Conservation (phyloP, 768 basidiomycete genomes). For the Russula sp. region DNA sequence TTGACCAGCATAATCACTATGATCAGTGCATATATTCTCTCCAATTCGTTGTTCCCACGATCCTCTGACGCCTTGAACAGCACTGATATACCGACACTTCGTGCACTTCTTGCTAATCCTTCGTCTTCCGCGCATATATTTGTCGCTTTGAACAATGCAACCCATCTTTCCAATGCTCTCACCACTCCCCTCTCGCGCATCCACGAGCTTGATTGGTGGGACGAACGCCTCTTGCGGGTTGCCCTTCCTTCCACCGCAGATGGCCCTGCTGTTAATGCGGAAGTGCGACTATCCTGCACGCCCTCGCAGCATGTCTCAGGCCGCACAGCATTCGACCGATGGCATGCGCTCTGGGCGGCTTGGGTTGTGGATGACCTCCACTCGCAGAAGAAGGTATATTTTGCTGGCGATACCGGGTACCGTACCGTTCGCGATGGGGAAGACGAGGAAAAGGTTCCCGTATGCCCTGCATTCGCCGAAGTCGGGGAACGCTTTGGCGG, state of each 20-base stretch:
- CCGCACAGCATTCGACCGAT: constrained; percentile 44
- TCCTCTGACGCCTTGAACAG: constrained; percentile 10
- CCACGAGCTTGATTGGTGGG: constrained; percentile 51
- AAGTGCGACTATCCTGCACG: constrained; percentile 50
- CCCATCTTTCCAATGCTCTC: constrained; percentile 30
- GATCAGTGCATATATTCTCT: constrained; percentile 30
- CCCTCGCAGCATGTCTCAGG: constrained; percentile 62
- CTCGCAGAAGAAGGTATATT: constrained; percentile 47
- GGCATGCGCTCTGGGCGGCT: constrained; percentile 57
- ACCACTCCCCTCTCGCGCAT: constrained; percentile 32
- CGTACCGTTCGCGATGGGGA: constrained; percentile 42
- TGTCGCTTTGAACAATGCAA: constrained; percentile 40
- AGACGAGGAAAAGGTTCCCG: constrained; percentile 45
- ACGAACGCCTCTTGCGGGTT: constrained; percentile 28
- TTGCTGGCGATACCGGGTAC: constrained; percentile 69
- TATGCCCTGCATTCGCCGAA: constrained; percentile 68
- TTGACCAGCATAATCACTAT: constrained; percentile 34
- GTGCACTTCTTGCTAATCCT: constrained; percentile 26
- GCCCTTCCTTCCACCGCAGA: constrained; percentile 25
- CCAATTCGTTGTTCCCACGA: not conserved
- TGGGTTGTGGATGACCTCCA: constrained; percentile 56
- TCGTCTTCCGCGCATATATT: constrained; percentile 37
- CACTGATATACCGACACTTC: constrained; percentile 34
- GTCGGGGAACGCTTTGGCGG: constrained; percentile 58
- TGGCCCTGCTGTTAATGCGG: constrained; percentile 14